Evolutionary conservation across 2,329 filamentous ascomycete species (phyloP), one percentile per base, ranked within the genome.

Genomic region (Ascochyta fabae): DNA sequence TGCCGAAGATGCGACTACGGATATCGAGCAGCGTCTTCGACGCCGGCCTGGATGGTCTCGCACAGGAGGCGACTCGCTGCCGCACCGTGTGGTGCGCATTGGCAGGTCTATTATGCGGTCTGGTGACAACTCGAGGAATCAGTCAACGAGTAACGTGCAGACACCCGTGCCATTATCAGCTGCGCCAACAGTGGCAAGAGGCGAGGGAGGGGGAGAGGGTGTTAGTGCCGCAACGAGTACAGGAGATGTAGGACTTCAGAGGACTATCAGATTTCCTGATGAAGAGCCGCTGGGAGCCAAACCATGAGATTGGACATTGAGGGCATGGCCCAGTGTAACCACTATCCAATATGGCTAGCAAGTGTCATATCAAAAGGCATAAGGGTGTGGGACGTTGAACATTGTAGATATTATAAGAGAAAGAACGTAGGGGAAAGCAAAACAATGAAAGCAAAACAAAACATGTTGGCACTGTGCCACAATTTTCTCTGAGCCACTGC

Each of bases 61-160:
- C 13, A 62, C 49, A 8, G 59, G 58, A 1, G 61, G 61, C 16
- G 66, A 66, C 41, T 56, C 61, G 7, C 54, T 73, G 7, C 72
- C 70, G 0, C 64, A 62, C 13, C 63, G 68, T 4, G 66, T 75
- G 13, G 68, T 68, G 34, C 68, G 69, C 19, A 76, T 77, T 44
- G 75, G 75, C 15, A 66, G 73, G 10, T 67, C 67, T 2, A 61
- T 74, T 31, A 73, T 75, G n/a, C 59, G 60, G 1, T 68, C 60
- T 12, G 66, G 60, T 23, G 58, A 53, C 3, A 49, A 15, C 16
- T 63, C 63, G 4, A 49, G 40, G 1, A 58, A 38, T 10, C 48
- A 54, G 26, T 61, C 60, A 1, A 48, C 47, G 13, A 46, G 48
- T 3, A 57, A 54, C n/a, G 38, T 48, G 24, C 57, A 59, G n/a